These are phyloP conservation scores for Musa schizocarpa DNA, from an alignment of 176 grass and related monocot genomes.

Conservation along the genomic window DNA sequence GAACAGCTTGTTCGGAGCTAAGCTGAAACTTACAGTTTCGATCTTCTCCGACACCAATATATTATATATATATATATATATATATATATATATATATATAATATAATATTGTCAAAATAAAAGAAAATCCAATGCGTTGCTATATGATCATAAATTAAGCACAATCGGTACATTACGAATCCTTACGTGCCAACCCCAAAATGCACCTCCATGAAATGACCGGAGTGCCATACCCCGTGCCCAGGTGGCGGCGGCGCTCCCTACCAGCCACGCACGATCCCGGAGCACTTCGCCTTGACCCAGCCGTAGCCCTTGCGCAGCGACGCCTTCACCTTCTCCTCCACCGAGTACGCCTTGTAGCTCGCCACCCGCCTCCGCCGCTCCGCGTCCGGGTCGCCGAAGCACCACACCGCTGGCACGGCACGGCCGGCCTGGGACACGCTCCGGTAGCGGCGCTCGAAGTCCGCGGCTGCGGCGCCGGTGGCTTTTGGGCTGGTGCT, in stretches of 20 bases:
- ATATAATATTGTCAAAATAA: background rate
- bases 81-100: no score
- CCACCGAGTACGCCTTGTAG: conserved; percentile 59
- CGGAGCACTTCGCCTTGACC: conserved; percentile 49
- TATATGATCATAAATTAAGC: no score
- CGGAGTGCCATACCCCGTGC: background rate
- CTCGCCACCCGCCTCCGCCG: conserved; percentile 48
- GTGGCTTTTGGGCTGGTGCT: no score
- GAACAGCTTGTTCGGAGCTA: conserved; percentile 11
- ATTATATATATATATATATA: no score
- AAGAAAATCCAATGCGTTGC: background rate
- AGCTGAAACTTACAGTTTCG: background rate
- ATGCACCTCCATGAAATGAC: background rate
- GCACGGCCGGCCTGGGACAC: background rate
- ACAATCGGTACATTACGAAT: no score
- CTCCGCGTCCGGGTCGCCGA: conserved; percentile 48
- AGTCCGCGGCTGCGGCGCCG: background rate
- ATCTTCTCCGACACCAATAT: background rate
- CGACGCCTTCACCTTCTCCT: conserved; percentile 60
- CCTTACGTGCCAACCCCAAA: no score
- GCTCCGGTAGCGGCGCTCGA: background rate
- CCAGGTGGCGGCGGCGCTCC: background rate
- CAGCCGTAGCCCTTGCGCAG: conserved; percentile 42
- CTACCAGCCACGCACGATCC: background rate
- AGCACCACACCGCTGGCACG: conserved; percentile 24